Evolutionary conservation across 129 eudicot genomes (phyloP).

Genomic region (Helianthus annuus): DNA sequence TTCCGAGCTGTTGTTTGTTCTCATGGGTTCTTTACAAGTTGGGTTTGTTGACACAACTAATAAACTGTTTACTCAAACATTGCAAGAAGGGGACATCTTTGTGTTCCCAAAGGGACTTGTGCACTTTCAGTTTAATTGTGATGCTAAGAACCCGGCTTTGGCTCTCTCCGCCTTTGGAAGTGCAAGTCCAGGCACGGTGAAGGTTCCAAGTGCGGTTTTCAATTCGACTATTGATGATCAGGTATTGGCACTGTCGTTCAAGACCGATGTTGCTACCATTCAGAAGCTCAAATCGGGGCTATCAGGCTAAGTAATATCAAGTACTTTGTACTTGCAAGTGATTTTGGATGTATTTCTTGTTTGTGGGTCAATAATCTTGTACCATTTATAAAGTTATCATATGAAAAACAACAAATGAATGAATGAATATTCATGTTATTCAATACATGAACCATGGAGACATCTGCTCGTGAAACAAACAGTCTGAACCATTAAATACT

Average conservation of each 20-base stretch:
- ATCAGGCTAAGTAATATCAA: slow-evolving; percentile 15
- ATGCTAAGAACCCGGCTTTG: slow-evolving; percentile 24
- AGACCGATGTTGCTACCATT: slow-evolving; percentile 23
- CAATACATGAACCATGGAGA: no score
- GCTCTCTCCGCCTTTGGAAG: slow-evolving; percentile 24
- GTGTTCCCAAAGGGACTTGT: slow-evolving; percentile 31
- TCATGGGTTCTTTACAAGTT: slow-evolving; percentile 30
- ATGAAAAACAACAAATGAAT: background rate
- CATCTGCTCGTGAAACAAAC: no score
- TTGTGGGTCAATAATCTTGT: background rate
- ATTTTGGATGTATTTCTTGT: background rate
- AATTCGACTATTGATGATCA: slow-evolving; percentile 27
- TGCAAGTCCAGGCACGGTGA: slow-evolving; percentile 7
- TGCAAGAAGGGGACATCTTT: slow-evolving; percentile 29
- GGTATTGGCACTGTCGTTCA: slow-evolving; percentile 19
- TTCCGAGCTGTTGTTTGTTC: slow-evolving; percentile 31
- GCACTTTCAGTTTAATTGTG: slow-evolving; percentile 14
- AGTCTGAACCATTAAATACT: no score
- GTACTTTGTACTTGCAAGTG: background rate
- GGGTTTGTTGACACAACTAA: slow-evolving; percentile 32
- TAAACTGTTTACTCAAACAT: slow-evolving; percentile 25
- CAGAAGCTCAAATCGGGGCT: slow-evolving; percentile 28
- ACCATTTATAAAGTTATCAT: background rate
- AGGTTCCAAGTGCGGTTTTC: slow-evolving; percentile 21
- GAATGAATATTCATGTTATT: background rate